Conservation (phyloP, 805 yeast species). For the Ogataea nakhonphanomensis region DNA sequence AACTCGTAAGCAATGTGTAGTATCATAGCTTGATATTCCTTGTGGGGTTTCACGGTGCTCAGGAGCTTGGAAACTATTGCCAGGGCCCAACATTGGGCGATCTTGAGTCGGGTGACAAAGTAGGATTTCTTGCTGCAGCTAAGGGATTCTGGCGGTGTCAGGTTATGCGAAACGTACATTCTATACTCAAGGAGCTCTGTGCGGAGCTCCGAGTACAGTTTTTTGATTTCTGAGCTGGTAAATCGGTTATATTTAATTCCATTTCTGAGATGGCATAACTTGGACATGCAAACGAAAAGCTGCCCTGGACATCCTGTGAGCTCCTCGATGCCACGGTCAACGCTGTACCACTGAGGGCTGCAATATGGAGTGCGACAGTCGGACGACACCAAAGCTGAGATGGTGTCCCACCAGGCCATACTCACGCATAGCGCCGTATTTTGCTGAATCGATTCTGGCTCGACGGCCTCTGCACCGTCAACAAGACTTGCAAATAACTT, state of each 20-base stretch:
- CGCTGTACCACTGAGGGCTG: conserved; percentile 36
- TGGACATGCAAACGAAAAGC: conserved; percentile 35
- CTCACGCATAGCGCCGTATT: conserved; percentile 32
- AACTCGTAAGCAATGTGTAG: conserved; percentile 37
- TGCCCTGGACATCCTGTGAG: conserved; percentile 44
- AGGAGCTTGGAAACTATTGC: conserved; percentile 33
- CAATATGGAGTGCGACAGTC: conserved; percentile 42
- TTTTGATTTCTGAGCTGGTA: conserved; percentile 5
- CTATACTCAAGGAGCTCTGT: conserved; percentile 31
- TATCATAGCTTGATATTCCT: conserved; percentile 23
- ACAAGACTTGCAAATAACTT: conserved; percentile 39
- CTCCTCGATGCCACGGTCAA: conserved; percentile 31
- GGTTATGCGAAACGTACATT: conserved; percentile 29
- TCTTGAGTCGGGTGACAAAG: conserved; percentile 31
- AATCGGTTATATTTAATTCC: conserved; percentile 13
- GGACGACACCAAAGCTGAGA: conserved; percentile 39
- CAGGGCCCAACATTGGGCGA: conserved; percentile 43
- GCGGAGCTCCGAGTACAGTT: conserved; percentile 28
- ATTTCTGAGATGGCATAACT: conserved; percentile 31
- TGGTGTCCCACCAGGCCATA: conserved; percentile 42
- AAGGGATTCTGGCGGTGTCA: conserved; percentile 1
- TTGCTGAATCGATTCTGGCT: conserved; percentile 29
- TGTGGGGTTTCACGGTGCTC: conserved; percentile 29
- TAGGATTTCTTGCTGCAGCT: conserved; percentile 5
- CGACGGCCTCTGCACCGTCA: conserved; percentile 27